Evolutionary conservation across 2,329 filamentous ascomycete genomes (phyloP), one percentile per base, ranked within the genome.

Genomic region (Metarhizium album): DNA sequence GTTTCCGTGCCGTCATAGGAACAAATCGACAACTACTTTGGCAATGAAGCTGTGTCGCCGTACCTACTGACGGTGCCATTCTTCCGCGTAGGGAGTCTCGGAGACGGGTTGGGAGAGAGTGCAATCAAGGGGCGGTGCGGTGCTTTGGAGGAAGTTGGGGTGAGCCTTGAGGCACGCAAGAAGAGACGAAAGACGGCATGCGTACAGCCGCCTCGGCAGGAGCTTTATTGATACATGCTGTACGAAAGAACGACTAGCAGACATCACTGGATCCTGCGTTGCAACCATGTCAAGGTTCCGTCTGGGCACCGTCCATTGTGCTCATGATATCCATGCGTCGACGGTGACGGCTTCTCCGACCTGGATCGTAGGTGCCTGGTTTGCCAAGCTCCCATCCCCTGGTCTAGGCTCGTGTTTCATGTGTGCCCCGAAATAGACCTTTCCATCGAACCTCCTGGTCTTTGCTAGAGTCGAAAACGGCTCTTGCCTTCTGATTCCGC

Each of bases 381-480:
- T 53, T n/a, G 59, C 54, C 46, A 53, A 57, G 20, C 53, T 58
- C 0, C 43, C 38, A 7, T 31, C 37, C 11, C 52, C 31, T 3
- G 11, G 13, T 1, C 43, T 47, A 4, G 55, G 42, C n/a, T 69
- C 62, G 55, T 79, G 75, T 27, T 74, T 74, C 79, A 84, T 82
- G 56, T 98, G 91, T 53, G 86, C 82, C 4, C 93, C 93, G 71
- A 98, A 98, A 58, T 86, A 86, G 2, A 96, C 85, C 67, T 90
- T 90, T 2, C 90, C 88, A 48, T 87, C 82, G 55, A 88, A 82
- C 51, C 87, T 80, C 58, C 93, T 79, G 11, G 88, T 95, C 72
- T 94, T 95, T 2, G 87, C 84, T 52, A 98, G 70, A 1, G 90
- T 96, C 3, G 86, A 79, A 62, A 93, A 95, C 0, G 93, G 93